A percentile compares a stretch with the other conserved stretches of the same genome.
These are phyloP conservation scores for Monilinia aucupariae DNA, from an alignment of 2,329 filamentous ascomycete species.

Conservation along the genomic window DNA sequence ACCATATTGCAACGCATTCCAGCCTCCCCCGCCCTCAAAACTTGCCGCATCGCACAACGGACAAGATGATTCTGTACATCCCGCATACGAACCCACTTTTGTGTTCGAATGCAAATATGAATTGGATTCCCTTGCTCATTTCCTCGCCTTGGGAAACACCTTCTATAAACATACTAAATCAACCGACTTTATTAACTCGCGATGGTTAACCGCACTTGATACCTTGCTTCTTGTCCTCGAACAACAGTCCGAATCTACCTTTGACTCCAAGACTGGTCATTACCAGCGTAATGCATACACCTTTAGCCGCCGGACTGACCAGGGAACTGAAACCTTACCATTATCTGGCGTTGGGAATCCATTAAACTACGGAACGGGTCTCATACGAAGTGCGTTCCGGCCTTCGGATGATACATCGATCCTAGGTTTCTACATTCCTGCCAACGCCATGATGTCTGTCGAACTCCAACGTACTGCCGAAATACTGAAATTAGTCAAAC, in stretches of 20 bases:
- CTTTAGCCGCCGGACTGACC: constrained; percentile 74
- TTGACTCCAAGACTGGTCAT: constrained; percentile 59
- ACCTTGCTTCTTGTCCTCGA: constrained; percentile 69
- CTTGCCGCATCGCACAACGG: constrained; percentile 68
- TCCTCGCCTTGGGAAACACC: constrained; percentile 78
- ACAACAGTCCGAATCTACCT: constrained; percentile 76
- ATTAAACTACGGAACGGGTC: constrained; percentile 72
- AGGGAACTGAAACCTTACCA: constrained; percentile 84
- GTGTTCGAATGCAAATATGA: constrained; percentile 99
- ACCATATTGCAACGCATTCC: constrained; percentile 97
- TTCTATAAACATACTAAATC: constrained; percentile 78
- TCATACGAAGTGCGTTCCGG: constrained; percentile 86
- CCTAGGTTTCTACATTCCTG: constrained; percentile 88
- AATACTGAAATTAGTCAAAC: constrained; percentile 55
- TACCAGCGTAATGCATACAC: constrained; percentile 75
- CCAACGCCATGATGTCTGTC: constrained; percentile 93
- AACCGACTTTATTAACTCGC: constrained; percentile 67
- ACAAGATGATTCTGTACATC: constrained; percentile 79
- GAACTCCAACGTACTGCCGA: constrained; percentile 72
- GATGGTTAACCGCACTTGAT: constrained; percentile 75
- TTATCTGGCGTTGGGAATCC: constrained; percentile 86
- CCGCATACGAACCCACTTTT: constrained; percentile 71
- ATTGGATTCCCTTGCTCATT: constrained; percentile 89
- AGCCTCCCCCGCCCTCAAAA: constrained; percentile 80
- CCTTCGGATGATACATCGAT: constrained; percentile 95